Evolutionary conservation across 2,329 filamentous ascomycete species (phyloP), one percentile per base, ranked within the genome.

Genomic region (Neurospora sp.): DNA sequence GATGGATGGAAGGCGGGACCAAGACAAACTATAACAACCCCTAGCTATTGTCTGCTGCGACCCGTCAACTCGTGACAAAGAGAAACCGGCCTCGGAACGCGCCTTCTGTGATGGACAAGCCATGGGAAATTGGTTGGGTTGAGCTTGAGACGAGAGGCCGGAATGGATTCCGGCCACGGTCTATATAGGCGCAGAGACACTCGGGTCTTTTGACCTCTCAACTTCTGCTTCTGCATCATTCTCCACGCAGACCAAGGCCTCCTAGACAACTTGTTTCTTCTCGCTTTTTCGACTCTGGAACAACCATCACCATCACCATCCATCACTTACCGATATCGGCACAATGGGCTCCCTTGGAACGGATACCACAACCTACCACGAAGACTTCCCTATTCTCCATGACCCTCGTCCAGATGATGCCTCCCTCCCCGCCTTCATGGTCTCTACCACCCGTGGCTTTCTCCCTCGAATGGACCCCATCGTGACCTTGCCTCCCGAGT

Each of bases 371-470:
- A 72, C 71, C 36, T 70, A 74, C 43, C 76, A 78, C 70, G 9
- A 17, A 8, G 52, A n/a, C 52, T 91, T 92, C 78, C 80, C 84
- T 69, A 86, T 92, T 80, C 83, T 92, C 62, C 81, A 84, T 70
- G 89, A 91, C 80, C 85, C 88, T 71, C 83, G 80, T 77, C 87
- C 89, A 1, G 79, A 88, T 71, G 88, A 92, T 79, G 85, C 78
- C 69, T 85, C 87, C 62, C 82, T 92, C 38, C 89, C 89, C 6
- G 88, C 91, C 75, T 94, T 94, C 83, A 92, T 93, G 88, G 91
- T 93, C 46, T 93, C 91, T 66, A 92, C 88, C 28, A 86, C 87
- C 4, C 84, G 90, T 70, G 91, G 91, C 68, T 95, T 93, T 79
- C 84, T 95, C 40, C 91, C 91, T 13, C 87, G 91, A 15, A 84